These are phyloP conservation scores for Phaffia rhodozyma DNA, from an alignment of 1,284 basidiomycete species.

Conservation along the genomic window DNA sequence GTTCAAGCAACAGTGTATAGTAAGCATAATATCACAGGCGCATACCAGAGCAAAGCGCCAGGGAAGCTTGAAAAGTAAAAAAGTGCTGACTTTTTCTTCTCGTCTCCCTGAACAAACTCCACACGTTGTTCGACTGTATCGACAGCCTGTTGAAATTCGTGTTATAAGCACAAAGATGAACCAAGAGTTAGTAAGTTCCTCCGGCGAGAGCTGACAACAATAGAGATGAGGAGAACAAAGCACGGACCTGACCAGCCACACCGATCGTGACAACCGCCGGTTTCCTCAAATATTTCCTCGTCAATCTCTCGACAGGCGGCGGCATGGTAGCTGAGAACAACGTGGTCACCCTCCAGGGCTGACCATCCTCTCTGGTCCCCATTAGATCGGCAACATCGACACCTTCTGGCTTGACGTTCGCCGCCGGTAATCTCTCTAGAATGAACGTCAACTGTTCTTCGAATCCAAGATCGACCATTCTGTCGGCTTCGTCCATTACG, in stretches of 20 bases:
- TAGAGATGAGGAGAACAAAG: not conserved
- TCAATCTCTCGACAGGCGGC: slow-evolving; percentile 81
- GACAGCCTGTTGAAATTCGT: slow-evolving; percentile 47
- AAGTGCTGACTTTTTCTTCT: slow-evolving; percentile 72
- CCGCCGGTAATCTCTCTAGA: slow-evolving; percentile 76
- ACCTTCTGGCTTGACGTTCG: slow-evolving; percentile 72
- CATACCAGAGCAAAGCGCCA: slow-evolving; percentile 1
- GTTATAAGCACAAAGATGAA: not conserved
- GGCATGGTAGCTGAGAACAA: slow-evolving; percentile 99
- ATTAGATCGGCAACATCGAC: slow-evolving; percentile 42
- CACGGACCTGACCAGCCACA: slow-evolving; percentile 63
- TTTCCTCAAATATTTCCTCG: slow-evolving; percentile 81
- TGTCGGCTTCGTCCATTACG: slow-evolving; percentile 98
- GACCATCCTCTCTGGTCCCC: slow-evolving; percentile 39
- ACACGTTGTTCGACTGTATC: slow-evolving; percentile 95
- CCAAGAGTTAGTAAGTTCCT: not conserved
- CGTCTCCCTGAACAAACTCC: slow-evolving; percentile 83
- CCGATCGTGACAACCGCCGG: slow-evolving; percentile 96
- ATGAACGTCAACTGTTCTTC: slow-evolving; percentile 91
- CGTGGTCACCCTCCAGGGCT: slow-evolving; percentile 73
- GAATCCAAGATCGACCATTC: slow-evolving; percentile 97
- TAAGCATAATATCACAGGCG: not conserved
- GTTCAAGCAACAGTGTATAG: not conserved
- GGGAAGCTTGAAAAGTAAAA: not conserved
- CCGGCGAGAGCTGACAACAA: not conserved